These are phyloP conservation scores for Yamadazyma epiphylla DNA, from an alignment of 1,139 yeast genomes.

Conservation along the genomic window DNA sequence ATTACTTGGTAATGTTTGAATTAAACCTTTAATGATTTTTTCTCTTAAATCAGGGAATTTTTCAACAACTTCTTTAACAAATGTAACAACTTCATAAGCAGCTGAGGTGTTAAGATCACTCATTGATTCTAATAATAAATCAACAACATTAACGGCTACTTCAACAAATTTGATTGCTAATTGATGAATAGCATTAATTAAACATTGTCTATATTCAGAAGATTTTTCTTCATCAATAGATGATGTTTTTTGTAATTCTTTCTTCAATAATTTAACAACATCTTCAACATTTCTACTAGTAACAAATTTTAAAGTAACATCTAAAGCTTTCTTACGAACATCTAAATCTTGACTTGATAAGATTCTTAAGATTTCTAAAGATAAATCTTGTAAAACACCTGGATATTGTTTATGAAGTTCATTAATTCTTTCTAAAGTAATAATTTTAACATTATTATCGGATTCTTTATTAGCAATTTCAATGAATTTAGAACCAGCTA, in stretches of 20 bases:
- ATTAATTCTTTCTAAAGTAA: slow-evolving; percentile 82
- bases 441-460: slow-evolving; percentile 89
- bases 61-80: slow-evolving; percentile 92
- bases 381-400: slow-evolving; percentile 80
- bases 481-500: slow-evolving; percentile 81
- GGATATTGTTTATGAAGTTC: slow-evolving; percentile 74
- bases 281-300: slow-evolving; percentile 91
- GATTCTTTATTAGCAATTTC: slow-evolving; percentile 89
- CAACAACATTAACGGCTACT: slow-evolving; percentile 90
- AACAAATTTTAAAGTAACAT: slow-evolving; percentile 74
- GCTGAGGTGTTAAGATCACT: slow-evolving; percentile 79
- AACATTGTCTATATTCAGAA: slow-evolving; percentile 81
- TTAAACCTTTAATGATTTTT: slow-evolving; percentile 61
- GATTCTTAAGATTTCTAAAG: slow-evolving; percentile 83
- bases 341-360: slow-evolving; percentile 85
- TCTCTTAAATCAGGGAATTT: slow-evolving; percentile 80
- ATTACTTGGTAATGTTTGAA: slow-evolving; percentile 59
- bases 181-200: slow-evolving; percentile 84
- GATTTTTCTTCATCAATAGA: slow-evolving; percentile 72
- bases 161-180: slow-evolving; percentile 87
- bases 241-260: slow-evolving; percentile 75
- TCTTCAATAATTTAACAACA: slow-evolving; percentile 85
- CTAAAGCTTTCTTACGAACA: slow-evolving; percentile 84
- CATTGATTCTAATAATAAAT: slow-evolving; percentile 79
- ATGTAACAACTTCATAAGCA: slow-evolving; percentile 85